These are phyloP conservation scores for Tolypocladium amazonense DNA, from an alignment of 2,329 filamentous ascomycete species.

Conservation along the genomic window DNA sequence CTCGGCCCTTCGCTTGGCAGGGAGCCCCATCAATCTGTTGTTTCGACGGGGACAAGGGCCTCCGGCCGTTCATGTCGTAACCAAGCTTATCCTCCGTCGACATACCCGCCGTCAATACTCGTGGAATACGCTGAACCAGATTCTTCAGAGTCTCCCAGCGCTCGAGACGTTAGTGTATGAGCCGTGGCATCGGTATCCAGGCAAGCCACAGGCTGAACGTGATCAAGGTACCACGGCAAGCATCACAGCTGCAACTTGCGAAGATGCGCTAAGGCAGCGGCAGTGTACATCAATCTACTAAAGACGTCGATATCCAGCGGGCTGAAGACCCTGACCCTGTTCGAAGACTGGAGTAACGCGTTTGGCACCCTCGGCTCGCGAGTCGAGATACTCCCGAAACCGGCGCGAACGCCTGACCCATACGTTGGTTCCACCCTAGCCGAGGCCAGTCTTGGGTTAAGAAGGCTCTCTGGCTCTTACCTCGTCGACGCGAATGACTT, in stretches of 20 bases:
- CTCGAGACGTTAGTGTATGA: background rate
- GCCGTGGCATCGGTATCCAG: background rate
- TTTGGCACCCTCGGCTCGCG: background rate
- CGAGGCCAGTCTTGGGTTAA: background rate
- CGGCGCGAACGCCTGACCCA: background rate
- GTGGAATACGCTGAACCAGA: background rate
- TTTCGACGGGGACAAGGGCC: background rate
- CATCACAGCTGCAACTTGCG: background rate
- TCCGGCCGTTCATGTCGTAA: background rate
- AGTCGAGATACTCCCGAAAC: background rate
- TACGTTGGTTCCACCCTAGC: background rate
- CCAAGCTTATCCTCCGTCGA: background rate
- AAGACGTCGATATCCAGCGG: background rate
- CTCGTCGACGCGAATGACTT: background rate
- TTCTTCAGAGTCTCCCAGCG: background rate
- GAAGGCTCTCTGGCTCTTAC: background rate
- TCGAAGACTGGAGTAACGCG: background rate
- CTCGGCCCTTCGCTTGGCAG: background rate
- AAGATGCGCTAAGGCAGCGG: background rate
- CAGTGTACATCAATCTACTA: background rate
- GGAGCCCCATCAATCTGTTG: background rate
- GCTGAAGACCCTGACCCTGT: background rate
- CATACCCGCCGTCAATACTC: background rate
- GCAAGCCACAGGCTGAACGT: background rate
- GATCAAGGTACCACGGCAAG: background rate